Evolutionary conservation across 75 land plant species (phyloP), one percentile per base, ranked within the genome.

Genomic region (Pinus albicaulis): DNA sequence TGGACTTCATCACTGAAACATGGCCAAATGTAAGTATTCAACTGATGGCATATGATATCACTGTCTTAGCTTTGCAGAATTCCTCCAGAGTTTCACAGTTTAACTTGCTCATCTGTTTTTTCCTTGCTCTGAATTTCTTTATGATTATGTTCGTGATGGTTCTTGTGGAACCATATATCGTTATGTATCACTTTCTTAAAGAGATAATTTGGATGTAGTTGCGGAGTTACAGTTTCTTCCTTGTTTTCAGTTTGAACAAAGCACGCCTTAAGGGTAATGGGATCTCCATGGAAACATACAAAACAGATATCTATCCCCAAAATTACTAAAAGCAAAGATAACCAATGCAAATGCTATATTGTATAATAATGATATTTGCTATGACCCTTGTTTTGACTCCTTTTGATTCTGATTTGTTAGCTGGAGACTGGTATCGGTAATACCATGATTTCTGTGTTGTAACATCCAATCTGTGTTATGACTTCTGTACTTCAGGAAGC

Each of bases 1-100:
- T 89, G 44, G 99, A 94, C 31, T 96, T 92, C 59, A 89, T 96
- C 48, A 90, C 98, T 20, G 93, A 94, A 0, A 96, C 97, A 5
- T 95, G 98, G 98, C 86, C 86, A 57, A 86, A 88, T 89, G 98
- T 95, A 87, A 92, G 88, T 78, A 28, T 55, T 53, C 31, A 22
- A 28, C 23, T 73, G 23, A 28, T 31, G 22, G 12, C 34, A 72
- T 72, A 7, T 24, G 63, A 36, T 71, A 61, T 16, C 25, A 56
- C 41, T 28, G 23, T 72, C 76, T 17, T 75, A 41, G n/a, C 59
- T 55, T 77, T 57, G 23, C 34, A 52, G 31, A 34, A 20, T 53
- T 52, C 22, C 56, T 69, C 3, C 17, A 28, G 34, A 25, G 24
- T 31, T 31, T 56, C 10, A 53, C 4, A 68, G 13, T 22, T 69